Evolutionary conservation across 2,329 filamentous ascomycete genomes (phyloP), one percentile per base, ranked within the genome.

Genomic region (Clarireedia homoeocarpa): DNA sequence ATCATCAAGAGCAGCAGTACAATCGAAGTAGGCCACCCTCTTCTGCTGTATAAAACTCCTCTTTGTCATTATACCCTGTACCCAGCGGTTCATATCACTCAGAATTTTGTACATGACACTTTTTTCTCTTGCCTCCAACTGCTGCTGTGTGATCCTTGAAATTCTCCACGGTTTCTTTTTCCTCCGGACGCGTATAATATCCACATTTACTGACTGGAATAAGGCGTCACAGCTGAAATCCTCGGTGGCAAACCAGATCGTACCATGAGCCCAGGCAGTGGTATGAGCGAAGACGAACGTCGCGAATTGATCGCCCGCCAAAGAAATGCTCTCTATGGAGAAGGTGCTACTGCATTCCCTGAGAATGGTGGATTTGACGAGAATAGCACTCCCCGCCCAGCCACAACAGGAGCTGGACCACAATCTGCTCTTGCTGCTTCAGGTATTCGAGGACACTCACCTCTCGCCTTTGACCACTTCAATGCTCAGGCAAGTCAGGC

Each of bases 1-100:
- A 97, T 77, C 94, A 99, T 78, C 95, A 96, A 77, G 94, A 99
- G 83, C 94, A 99, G 83, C 94, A 99, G 84, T 97, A 95, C 78
- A 95, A 97, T 81, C 86, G 92, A 89, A 96, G 94, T 97, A 89
- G 84, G 88, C 84, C 84, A 74, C 82, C 84, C 82, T 82, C 81
- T 81, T 79, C 82, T 83, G 80, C 55, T 57, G 53, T 52, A 83
- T 87, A 85, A 57, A 82, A 81, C 78, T 63, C 58, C 61, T 63
- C 59, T 63, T 58, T 62, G 59, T 60, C 55, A 58, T 54, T 47
- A 60, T 60, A 63, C 62, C 59, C 60, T 68, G 62, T 67, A 66
- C 65, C 67, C 66, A 67, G 65, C 62, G 66, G 62, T 65, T 58
- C 61, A 62, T 61, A 63, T 59, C 57, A 60, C 48, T 62, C 62